These are phyloP conservation scores for Schizonepeta tenuifolia DNA, from an alignment of 257 asterid genomes.

Conservation along the genomic window DNA sequence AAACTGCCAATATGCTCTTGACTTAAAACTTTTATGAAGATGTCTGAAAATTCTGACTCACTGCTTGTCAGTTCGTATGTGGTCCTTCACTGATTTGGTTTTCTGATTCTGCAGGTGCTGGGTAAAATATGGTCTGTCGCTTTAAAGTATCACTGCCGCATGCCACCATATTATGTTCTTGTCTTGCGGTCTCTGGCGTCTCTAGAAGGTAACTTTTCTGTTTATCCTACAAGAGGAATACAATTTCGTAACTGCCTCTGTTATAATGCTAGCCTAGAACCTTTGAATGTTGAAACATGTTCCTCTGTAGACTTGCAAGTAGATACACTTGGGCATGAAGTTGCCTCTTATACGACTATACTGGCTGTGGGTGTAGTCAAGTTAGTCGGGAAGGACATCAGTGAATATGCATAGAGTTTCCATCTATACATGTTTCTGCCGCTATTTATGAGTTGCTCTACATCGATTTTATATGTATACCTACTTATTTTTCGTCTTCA, in stretches of 20 bases:
- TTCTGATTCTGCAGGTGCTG: conserved; percentile 62
- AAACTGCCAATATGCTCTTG: conserved; percentile 5
- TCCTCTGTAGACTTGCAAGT: background rate
- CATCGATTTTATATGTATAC: background rate
- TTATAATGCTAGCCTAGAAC: background rate
- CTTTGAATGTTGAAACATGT: background rate
- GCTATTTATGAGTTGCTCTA: background rate
- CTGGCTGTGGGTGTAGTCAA: background rate
- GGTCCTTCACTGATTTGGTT: conserved; percentile 20
- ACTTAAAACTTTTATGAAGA: conserved; percentile 10
- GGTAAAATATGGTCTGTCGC: conserved; percentile 95
- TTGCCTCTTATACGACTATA: background rate
- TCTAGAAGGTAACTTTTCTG: conserved; percentile 82
- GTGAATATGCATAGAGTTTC: background rate
- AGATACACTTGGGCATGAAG: background rate
- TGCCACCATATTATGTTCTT: conserved; percentile 93
- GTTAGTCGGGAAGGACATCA: background rate
- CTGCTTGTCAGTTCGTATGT: conserved; percentile 8
- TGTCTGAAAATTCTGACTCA: conserved; percentile 9
- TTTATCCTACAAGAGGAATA: conserved; percentile 21
- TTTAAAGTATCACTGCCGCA: conserved; percentile 88
- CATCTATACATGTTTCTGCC: background rate
- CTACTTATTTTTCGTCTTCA: conserved; percentile 4
- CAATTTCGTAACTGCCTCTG: background rate
- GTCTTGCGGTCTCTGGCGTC: conserved; percentile 95